These are phyloP conservation scores for Scalesia atractyloides DNA, from an alignment of 129 eudicot species.

Conservation along the genomic window DNA sequence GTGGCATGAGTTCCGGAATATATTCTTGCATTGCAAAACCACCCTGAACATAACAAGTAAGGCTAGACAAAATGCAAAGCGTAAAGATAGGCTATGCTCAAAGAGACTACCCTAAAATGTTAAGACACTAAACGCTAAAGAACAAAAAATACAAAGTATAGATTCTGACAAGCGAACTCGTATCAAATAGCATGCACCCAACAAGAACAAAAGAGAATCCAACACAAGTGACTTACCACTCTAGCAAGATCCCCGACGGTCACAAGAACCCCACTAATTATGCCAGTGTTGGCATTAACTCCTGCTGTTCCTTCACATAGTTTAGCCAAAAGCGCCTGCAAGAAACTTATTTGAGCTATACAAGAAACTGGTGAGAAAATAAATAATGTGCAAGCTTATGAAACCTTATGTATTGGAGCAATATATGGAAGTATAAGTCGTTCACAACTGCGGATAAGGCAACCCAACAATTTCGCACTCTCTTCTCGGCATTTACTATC, in stretches of 20 bases:
- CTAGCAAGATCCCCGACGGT: conserved; percentile 97
- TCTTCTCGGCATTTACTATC: conserved; percentile 98
- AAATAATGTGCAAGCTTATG: not conserved
- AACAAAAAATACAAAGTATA: conserved; percentile 7
- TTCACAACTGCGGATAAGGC: conserved; percentile 95
- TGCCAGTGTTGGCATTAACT: conserved; percentile 81
- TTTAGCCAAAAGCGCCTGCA: conserved; percentile 90
- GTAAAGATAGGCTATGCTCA: conserved; percentile 13
- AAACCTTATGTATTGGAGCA: conserved; percentile 96
- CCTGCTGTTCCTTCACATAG: conserved; percentile 88
- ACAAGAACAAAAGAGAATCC: conserved; percentile 15
- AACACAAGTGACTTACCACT: conserved; percentile 63
- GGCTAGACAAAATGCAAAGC: conserved; percentile 7
- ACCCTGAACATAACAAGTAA: conserved; percentile 56
- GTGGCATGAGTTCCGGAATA: conserved; percentile 86
- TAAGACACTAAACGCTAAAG: conserved; percentile 1
- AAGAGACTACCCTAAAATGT: not conserved
- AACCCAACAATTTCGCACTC: conserved; percentile 93
- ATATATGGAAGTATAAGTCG: conserved; percentile 88
- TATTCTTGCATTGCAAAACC: conserved; percentile 97
- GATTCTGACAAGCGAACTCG: not conserved
- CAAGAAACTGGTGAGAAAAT: conserved; percentile 2
- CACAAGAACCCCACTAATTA: conserved; percentile 84
- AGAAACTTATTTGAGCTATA: conserved; percentile 23
- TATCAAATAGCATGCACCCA: conserved; percentile 12